Evolutionary conservation across 176 grass and related monocot genomes (phyloP), one percentile per base, ranked within the genome.

Genomic region (Ananas comosus): DNA sequence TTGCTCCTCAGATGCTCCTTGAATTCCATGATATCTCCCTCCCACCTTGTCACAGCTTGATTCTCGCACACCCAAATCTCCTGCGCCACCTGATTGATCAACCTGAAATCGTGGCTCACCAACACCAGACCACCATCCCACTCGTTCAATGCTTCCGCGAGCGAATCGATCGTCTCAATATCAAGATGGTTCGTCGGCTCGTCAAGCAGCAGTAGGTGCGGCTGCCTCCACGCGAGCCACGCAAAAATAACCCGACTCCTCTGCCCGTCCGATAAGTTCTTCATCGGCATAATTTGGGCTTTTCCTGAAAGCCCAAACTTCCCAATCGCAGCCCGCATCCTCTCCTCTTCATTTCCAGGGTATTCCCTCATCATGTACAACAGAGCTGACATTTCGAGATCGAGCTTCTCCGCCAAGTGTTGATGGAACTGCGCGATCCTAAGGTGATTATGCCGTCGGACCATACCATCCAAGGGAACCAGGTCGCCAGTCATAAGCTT

Each of bases 41-140:
- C 85, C 92, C 92, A 96, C 57, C 81, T 69, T 0, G 88, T 96
- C 52, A 91, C 92, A 2, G 85, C 78, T 83, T 85, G 85, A 18
- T 91, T 91, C 76, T 96, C 88, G 14, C 92, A 96, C 48, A 96
- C 92, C 92, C 92, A 96, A 52, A 96, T 96, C 76, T 96, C 92
- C 24, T 91, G 10, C 9, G 92, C 92, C 48, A 96, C 92, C 73
- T 96, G 92, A 63, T 89, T 89, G 50, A 96, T 96, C 76, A 96
- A 58, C 80, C 92, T 80, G 64, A 96, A 96, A 81, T 96, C 88
- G 10, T 96, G 92, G 77, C 92, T 96, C 67, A 96, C 92, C 70
- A 96, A 68, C 48, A 96, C 88, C 68, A 96, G 22, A 7, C 92
- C 92, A 9, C 92, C 92, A 22, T 91, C 92, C 92, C 92, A 96